Conservation (phyloP, 1,284 basidiomycete species). For the Pseudozyma sp. region DNA sequence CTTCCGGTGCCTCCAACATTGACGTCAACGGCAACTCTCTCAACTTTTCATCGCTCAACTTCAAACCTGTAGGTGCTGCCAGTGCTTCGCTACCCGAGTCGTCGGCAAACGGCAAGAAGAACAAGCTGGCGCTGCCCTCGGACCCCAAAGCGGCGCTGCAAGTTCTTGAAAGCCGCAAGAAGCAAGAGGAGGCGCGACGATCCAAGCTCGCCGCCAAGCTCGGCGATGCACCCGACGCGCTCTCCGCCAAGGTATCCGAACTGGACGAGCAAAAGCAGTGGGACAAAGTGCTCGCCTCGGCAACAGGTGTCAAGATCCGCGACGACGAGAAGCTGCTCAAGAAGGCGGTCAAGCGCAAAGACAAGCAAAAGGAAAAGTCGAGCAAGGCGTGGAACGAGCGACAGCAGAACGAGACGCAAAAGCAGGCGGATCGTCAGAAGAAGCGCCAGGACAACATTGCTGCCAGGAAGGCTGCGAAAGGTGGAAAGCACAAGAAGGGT, state of each 20-base stretch:
- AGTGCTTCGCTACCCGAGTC: constrained; percentile 25
- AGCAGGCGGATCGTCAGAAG: constrained; percentile 61
- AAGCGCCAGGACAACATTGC: constrained; percentile 64
- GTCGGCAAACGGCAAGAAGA: constrained; percentile 48
- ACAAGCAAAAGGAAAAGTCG: constrained; percentile 64
- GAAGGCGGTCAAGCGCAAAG: constrained; percentile 63
- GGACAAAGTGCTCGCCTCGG: constrained; percentile 62
- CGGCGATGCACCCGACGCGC: constrained; percentile 43
- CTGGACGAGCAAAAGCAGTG: constrained; percentile 58
- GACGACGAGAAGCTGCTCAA: constrained; percentile 65
- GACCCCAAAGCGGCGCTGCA: constrained; percentile 66
- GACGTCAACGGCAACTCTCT: constrained; percentile 41
- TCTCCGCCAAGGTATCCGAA: constrained; percentile 46
- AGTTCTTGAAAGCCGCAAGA: constrained; percentile 62
- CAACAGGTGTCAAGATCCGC: constrained; percentile 64
- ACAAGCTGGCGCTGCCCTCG: constrained; percentile 57
- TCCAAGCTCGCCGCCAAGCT: constrained; percentile 47
- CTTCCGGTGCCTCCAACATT: constrained; percentile 20
- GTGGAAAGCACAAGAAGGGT: constrained; percentile 43
- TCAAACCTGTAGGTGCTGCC: constrained; percentile 40
- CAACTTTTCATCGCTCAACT: constrained; percentile 55
- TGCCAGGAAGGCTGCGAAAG: constrained; percentile 53
- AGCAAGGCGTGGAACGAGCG: constrained; percentile 63
- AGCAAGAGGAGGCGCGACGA: constrained; percentile 44
- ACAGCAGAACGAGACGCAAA: constrained; percentile 47